Conservation (phyloP, 371 early-diverging fungal genomes). For the Circinella umbellata region DNA sequence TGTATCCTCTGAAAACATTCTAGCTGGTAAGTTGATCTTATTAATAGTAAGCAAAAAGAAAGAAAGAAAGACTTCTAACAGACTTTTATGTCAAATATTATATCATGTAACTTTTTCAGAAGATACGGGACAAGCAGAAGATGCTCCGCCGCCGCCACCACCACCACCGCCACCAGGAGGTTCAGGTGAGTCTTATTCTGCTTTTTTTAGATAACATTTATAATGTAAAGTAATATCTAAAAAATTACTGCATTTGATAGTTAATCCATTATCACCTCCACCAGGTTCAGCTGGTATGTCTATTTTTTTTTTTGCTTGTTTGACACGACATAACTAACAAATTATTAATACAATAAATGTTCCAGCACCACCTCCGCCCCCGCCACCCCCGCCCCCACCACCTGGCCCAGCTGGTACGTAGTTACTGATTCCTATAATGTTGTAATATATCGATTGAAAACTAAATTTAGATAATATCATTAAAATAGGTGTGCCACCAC, state of each 20-base stretch:
- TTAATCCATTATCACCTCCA: background rate
- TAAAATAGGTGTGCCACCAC: background rate
- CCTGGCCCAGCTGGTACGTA: background rate
- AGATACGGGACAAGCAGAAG: background rate
- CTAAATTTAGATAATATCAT: background rate
- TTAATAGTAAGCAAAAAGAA: background rate
- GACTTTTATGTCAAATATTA: no score
- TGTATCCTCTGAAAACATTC: background rate
- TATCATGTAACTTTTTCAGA: no score
- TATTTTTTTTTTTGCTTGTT: background rate
- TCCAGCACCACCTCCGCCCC: conserved; percentile 29
- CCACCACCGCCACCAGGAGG: conserved; percentile 15
- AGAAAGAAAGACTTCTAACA: background rate
- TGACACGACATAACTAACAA: background rate
- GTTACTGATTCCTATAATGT: no score
- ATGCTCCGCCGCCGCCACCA: background rate
- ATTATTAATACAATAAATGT: background rate
- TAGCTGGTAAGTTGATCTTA: background rate
- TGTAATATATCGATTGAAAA: no score
- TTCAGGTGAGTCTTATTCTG: background rate
- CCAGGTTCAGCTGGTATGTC: conserved; percentile 17
- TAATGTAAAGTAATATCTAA: no score
- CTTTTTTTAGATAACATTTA: no score
- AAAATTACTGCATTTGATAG: no score
- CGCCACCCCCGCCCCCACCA: conserved; percentile 21